phyloP scores from a whole-genome alignment of 306 rosid species.

The Betula pendula region DNA sequence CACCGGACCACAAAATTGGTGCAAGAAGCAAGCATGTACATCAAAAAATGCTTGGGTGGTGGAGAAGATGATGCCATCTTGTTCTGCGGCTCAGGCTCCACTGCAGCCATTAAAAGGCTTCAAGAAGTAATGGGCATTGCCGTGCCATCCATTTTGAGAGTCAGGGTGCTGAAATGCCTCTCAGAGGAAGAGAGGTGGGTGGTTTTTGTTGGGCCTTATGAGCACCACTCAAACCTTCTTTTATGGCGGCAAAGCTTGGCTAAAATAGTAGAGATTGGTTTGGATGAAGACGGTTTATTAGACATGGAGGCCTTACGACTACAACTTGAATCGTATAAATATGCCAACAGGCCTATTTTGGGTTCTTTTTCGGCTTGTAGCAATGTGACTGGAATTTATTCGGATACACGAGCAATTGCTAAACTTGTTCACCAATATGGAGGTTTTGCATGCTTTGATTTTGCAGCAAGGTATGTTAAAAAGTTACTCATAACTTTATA shows the following conservation, averaged over 20 bases:
- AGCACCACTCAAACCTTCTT: conserved; percentile 86
- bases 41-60: conserved; percentile 73
- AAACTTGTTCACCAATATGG: conserved; percentile 65
- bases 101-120: conserved; percentile 75
- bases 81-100: conserved; percentile 81
- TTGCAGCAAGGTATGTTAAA: conserved; percentile 64
- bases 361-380: conserved; percentile 93
- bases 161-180: conserved; percentile 35
- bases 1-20: conserved; percentile 63
- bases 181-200: conserved; percentile 66
- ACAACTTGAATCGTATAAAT: conserved; percentile 48
- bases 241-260: conserved; percentile 88
- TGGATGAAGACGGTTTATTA: conserved; percentile 54
- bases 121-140: conserved; percentile 84
- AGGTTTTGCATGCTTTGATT: conserved; percentile 78
- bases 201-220: conserved; percentile 80
- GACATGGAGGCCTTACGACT: conserved; percentile 52
- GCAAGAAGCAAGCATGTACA: conserved; percentile 51
- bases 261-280: conserved; percentile 70
- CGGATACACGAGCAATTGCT: conserved; percentile 67
- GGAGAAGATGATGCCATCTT: conserved; percentile 56
- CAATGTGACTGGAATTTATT: conserved; percentile 75
- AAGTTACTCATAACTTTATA: no score
- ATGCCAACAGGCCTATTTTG: conserved; percentile 56
- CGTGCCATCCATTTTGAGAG: conserved; percentile 62